phyloP scores from a whole-genome alignment of 1,139 yeast genomes.

The Komagataea norvegica region DNA sequence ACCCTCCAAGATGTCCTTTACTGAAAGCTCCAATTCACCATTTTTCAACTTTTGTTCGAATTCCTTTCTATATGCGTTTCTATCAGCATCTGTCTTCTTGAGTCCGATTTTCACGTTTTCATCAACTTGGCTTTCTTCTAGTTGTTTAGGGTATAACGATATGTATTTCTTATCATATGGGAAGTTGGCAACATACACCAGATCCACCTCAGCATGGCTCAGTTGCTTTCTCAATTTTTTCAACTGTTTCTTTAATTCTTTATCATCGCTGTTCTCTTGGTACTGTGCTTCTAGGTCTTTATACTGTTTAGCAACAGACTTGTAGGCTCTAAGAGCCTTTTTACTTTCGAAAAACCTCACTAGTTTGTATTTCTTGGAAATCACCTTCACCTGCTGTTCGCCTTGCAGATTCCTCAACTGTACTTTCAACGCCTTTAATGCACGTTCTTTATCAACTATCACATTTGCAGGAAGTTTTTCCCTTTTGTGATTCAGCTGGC shows the following conservation, averaged over 20 bases:
- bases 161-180: conserved; percentile 81
- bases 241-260: conserved; percentile 46
- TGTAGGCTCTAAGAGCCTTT: conserved; percentile 75
- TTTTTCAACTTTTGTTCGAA: conserved; percentile 48
- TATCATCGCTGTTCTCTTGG: conserved; percentile 20
- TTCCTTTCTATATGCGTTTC: conserved; percentile 46
- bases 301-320: conserved; percentile 49
- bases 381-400: conserved; percentile 48
- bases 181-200: conserved; percentile 71
- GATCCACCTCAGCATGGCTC: conserved; percentile 60
- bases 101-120: conserved; percentile 24
- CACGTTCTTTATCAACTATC: conserved; percentile 79
- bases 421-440: conserved; percentile 62
- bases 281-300: conserved; percentile 21
- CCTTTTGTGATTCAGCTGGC: conserved; percentile 51
- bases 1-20: conserved; percentile 55
- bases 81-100: conserved; percentile 42
- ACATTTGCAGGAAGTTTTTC: conserved; percentile 70
- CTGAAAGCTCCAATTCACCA: conserved; percentile 49
- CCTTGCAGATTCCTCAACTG: conserved; percentile 57
- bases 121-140: conserved; percentile 17
- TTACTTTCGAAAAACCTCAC: conserved; percentile 87
- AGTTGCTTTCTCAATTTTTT: conserved; percentile 43
- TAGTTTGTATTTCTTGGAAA: conserved; percentile 86
- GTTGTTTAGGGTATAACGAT: conserved; percentile 58